Conservation (phyloP, 768 basidiomycete species). For the Lentinula sp. region DNA sequence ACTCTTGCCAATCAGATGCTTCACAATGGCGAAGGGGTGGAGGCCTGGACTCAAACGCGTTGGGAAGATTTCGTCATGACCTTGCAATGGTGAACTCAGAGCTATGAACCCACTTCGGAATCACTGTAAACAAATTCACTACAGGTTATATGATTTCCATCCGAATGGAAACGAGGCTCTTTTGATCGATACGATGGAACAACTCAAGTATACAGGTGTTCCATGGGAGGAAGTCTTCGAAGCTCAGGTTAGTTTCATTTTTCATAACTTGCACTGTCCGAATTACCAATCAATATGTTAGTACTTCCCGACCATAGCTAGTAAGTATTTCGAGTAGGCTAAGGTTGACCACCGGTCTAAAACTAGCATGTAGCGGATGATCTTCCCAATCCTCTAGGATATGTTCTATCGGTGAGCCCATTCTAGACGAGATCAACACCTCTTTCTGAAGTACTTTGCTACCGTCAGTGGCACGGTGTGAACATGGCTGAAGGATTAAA, state of each 20-base stretch:
- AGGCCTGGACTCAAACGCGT: constrained; percentile 46
- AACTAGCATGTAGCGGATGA: background rate
- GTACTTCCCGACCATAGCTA: constrained; percentile 2
- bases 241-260: background rate
- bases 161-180: constrained; percentile 3
- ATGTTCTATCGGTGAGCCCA: constrained; percentile 5
- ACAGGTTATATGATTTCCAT: constrained; percentile 43
- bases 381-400: constrained; percentile 6
- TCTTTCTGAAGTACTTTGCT: background rate
- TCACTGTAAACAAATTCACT: background rate
- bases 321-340: background rate
- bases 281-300: background rate
- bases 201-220: constrained; percentile 6
- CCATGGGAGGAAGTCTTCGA: constrained; percentile 5
- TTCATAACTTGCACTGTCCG: background rate
- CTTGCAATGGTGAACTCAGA: constrained; percentile 41
- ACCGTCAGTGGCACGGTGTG: constrained; percentile 46
- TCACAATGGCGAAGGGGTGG: constrained; percentile 43
- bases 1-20: constrained; percentile 49
- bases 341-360: background rate
- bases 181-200: constrained; percentile 6
- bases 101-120: background rate
- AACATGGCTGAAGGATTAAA: constrained; percentile 56
- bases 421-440: background rate
- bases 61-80: constrained; percentile 56